Evolutionary conservation across 768 basidiomycete genomes (phyloP).

Genomic region (Filobasidium floriforme): DNA sequence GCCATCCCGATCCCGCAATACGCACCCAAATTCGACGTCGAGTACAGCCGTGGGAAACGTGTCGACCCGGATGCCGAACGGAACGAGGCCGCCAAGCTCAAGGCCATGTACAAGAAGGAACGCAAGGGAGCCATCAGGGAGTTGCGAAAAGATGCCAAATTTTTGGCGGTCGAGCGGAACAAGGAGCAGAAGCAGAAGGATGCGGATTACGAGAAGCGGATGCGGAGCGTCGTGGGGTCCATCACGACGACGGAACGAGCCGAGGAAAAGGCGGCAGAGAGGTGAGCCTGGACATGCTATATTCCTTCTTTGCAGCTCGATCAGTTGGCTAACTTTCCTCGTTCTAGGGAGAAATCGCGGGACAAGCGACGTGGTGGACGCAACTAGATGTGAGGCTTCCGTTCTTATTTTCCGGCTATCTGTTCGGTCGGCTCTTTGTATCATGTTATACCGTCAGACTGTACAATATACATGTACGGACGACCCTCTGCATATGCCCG

Average conservation of each 20-base stretch:
- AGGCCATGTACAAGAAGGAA: slow-evolving; percentile 86
- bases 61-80: slow-evolving; percentile 90
- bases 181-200: slow-evolving; percentile 82
- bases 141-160: slow-evolving; percentile 86
- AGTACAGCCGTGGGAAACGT: slow-evolving; percentile 46
- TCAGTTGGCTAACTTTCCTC: too few species aligned
- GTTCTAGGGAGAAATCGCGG: slow-evolving; percentile 13
- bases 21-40: slow-evolving; percentile 80
- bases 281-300: slow-evolving; percentile 45
- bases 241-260: slow-evolving; percentile 71
- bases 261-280: slow-evolving; percentile 86
- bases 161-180: slow-evolving; percentile 81
- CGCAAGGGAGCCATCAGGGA: slow-evolving; percentile 93
- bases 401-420: too few species aligned
- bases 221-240: slow-evolving; percentile 61
- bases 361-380: slow-evolving; percentile 21
- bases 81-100: slow-evolving; percentile 76
- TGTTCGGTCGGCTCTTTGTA: not conserved
- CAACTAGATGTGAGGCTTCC: slow-evolving; percentile 2
- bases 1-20: slow-evolving; percentile 91
- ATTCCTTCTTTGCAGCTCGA: not conserved
- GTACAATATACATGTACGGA: too few species aligned
- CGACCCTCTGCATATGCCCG: not conserved
- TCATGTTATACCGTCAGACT: too few species aligned
- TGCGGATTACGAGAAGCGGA: slow-evolving; percentile 63